Evolutionary conservation across 129 eudicot species (phyloP).

Genomic region (Sambucus nigra): DNA sequence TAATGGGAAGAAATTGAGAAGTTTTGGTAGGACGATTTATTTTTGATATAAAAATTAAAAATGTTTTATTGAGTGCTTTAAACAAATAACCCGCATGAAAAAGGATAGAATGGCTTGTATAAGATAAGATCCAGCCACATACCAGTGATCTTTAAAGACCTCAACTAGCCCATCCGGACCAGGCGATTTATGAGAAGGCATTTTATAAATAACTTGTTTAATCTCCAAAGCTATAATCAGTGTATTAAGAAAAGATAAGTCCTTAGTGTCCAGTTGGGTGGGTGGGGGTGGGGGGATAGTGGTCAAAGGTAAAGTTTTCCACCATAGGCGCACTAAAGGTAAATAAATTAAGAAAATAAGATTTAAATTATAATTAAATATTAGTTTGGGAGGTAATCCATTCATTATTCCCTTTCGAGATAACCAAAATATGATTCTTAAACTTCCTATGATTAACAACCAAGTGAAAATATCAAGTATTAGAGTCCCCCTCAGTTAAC

Average conservation of each 20-base stretch:
- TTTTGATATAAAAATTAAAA: neutral
- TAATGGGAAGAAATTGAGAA: neutral
- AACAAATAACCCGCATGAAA: neutral
- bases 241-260: neutral
- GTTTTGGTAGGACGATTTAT: neutral
- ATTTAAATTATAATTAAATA: neutral
- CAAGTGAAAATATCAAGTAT: too few relatives aligned
- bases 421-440: too few relatives aligned
- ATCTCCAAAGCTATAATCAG: neutral
- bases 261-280: neutral
- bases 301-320: neutral
- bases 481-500: too few relatives aligned
- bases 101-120: neutral
- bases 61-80: neutral
- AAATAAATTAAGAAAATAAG: too few relatives aligned
- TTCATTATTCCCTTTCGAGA: neutral
- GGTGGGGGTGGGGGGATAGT: neutral
- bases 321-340: too few relatives aligned
- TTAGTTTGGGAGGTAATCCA: neutral
- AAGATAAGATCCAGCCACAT: neutral
- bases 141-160: neutral
- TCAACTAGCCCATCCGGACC: slow-evolving; percentile 1
- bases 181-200: neutral
- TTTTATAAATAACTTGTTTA: neutral
- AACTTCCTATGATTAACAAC: too few relatives aligned